A percentile compares a stretch with the other conserved stretches of the same genome.
Evolutionary conservation across 495 filamentous ascomycete genomes (phyloP).

Genomic region (Neurospora sp.): DNA sequence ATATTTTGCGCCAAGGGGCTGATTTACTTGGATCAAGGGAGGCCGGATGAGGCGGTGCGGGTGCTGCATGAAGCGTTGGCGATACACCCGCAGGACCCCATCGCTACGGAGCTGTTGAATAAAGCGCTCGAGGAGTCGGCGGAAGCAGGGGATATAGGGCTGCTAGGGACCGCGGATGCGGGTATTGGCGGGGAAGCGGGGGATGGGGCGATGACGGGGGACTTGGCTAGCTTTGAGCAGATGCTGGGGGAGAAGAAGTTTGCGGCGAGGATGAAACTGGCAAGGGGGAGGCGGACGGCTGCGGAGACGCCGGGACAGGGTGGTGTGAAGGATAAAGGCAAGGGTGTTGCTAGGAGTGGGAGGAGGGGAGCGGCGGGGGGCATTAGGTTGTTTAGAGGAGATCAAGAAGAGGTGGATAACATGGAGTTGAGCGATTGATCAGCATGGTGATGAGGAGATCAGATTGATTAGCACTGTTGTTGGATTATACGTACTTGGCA

Average conservation of each 20-base stretch:
- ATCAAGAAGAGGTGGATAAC: slow-evolving; percentile 1
- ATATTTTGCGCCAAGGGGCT: slow-evolving; percentile 67
- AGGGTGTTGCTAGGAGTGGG: slow-evolving; percentile 10
- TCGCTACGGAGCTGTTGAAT: slow-evolving; percentile 63
- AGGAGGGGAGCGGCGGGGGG: not conserved
- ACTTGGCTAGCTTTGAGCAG: slow-evolving; percentile 25
- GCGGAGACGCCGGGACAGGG: slow-evolving; percentile 5
- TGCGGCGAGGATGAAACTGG: slow-evolving; percentile 13
- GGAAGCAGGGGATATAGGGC: slow-evolving; percentile 15
- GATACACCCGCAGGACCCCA: slow-evolving; percentile 57
- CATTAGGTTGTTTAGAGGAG: not conserved
- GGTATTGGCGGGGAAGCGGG: not conserved
- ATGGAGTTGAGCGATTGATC: slow-evolving; percentile 21
- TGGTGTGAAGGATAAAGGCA: slow-evolving; percentile 11
- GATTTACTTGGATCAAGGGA: slow-evolving; percentile 57
- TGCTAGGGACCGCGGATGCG: slow-evolving; percentile 1
- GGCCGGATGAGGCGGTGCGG: slow-evolving; percentile 56
- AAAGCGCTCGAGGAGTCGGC: slow-evolving; percentile 65
- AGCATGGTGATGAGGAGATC: not conserved
- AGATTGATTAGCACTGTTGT: not conserved
- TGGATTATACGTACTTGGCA: not conserved
- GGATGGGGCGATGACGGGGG: slow-evolving; percentile 14
- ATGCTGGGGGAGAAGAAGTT: slow-evolving; percentile 19
- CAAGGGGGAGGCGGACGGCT: slow-evolving; percentile 5
- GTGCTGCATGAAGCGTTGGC: slow-evolving; percentile 64